A percentile compares a stretch with the other conserved stretches of the same genome.
These are phyloP conservation scores for Venturia pyrina DNA, from an alignment of 2,329 filamentous ascomycete species.

Conservation along the genomic window DNA sequence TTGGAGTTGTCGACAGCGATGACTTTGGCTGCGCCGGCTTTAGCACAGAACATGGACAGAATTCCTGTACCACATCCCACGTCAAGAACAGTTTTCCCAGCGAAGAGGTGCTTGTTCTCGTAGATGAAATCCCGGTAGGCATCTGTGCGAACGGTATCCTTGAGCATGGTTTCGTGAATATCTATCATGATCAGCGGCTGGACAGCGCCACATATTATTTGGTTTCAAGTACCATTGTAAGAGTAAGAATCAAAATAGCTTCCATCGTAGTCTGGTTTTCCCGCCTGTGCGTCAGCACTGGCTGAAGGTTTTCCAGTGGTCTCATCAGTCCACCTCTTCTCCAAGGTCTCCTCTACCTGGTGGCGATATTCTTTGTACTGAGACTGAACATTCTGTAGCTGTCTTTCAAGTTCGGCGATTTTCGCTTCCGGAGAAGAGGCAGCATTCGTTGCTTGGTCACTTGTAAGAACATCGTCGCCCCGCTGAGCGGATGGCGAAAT, in stretches of 20 bases:
- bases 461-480: background rate
- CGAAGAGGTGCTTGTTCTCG: conserved; percentile 77
- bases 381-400: conserved; percentile 16
- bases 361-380: conserved; percentile 11
- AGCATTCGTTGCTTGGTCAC: background rate
- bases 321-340: conserved; percentile 11
- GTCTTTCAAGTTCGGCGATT: conserved; percentile 10
- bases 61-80: conserved; percentile 80
- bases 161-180: conserved; percentile 94
- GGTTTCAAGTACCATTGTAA: conserved; percentile 48
- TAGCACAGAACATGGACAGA: conserved; percentile 87
- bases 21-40: conserved; percentile 75
- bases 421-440: background rate
- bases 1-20: conserved; percentile 87
- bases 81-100: conserved; percentile 77
- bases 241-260: conserved; percentile 57
- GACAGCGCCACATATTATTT: background rate
- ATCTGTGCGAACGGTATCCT: conserved; percentile 78
- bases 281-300: background rate
- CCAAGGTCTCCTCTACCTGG: conserved; percentile 11
- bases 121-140: conserved; percentile 95
- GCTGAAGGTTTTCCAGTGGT: background rate
- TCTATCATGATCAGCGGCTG: conserved; percentile 39
- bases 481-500: conserved; percentile 29
- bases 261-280: conserved; percentile 40